A percentile compares a stretch with the other conserved stretches of the same genome.
phyloP scores from a whole-genome alignment of 2,329 filamentous ascomycete species.

The Colletotrichum shisoi region DNA sequence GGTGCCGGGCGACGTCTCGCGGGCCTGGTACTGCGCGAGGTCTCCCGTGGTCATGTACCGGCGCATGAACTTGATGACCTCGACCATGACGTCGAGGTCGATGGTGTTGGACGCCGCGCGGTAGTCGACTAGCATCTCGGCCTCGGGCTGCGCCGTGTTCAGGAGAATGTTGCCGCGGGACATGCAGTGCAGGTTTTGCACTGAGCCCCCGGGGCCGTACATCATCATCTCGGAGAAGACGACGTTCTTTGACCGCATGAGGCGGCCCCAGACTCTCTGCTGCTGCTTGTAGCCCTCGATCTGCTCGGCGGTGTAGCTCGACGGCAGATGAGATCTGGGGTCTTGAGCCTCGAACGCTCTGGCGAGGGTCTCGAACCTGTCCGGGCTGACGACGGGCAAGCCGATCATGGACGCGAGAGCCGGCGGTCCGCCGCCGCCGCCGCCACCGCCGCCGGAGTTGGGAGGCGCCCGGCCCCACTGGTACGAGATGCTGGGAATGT shows the following conservation, averaged over 20 bases:
- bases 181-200: slow-evolving; percentile 43
- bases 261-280: slow-evolving; percentile 44
- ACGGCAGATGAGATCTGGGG: slow-evolving; percentile 40
- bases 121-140: slow-evolving; percentile 44
- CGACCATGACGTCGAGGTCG: slow-evolving; percentile 43
- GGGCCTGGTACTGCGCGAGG: slow-evolving; percentile 41
- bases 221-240: slow-evolving; percentile 59
- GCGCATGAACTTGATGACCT: slow-evolving; percentile 44
- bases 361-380: slow-evolving; percentile 40
- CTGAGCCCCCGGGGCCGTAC: slow-evolving; percentile 41
- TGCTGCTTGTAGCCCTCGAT: slow-evolving; percentile 52
- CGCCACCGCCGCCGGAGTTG: slow-evolving; percentile 25
- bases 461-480: slow-evolving; percentile 32
- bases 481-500: slow-evolving; percentile 42
- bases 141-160: slow-evolving; percentile 41
- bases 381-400: slow-evolving; percentile 41
- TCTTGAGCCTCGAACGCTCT: slow-evolving; percentile 39
- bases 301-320: slow-evolving; percentile 40
- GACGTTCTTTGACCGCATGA: slow-evolving; percentile 42
- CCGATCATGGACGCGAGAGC: slow-evolving; percentile 42
- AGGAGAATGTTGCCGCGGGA: slow-evolving; percentile 42
- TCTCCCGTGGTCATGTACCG: slow-evolving; percentile 41
- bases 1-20: slow-evolving; percentile 41
- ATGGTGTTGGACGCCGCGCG: slow-evolving; percentile 43
- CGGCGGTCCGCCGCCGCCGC: slow-evolving; percentile 36